Evolutionary conservation across 441 rosid genomes (phyloP).

Genomic region (Euphorbia schlechtendalii): DNA sequence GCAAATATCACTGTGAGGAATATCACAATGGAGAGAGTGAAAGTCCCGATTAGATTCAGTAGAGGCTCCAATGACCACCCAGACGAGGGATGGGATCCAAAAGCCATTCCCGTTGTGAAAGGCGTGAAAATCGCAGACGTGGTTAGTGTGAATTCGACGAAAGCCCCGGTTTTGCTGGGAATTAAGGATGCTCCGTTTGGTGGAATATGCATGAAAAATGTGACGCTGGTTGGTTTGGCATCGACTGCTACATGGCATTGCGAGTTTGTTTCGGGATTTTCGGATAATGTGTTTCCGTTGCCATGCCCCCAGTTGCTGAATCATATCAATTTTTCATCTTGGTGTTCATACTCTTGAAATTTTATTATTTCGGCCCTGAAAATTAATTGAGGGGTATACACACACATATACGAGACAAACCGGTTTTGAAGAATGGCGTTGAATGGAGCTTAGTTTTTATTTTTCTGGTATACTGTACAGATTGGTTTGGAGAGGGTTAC

Average conservation of each 20-base stretch:
- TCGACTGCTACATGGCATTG: constrained; percentile 62
- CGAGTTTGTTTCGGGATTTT: constrained; percentile 61
- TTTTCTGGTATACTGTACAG: constrained; percentile 1
- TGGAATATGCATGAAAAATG: constrained; percentile 68
- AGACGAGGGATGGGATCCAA: constrained; percentile 66
- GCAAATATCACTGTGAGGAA: constrained; percentile 53
- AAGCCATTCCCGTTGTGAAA: constrained; percentile 63
- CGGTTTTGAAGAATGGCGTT: neutral
- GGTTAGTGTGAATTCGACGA: constrained; percentile 57
- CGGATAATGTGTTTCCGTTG: constrained; percentile 43
- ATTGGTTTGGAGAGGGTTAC: neutral
- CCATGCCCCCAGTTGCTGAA: constrained; percentile 61
- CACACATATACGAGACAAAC: neutral
- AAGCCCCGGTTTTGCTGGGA: constrained; percentile 66
- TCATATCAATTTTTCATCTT: constrained; percentile 30
- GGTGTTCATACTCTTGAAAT: constrained; percentile 30
- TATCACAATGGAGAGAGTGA: constrained; percentile 64
- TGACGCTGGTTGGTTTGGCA: constrained; percentile 46
- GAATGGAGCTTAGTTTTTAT: neutral
- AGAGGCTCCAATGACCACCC: constrained; percentile 88
- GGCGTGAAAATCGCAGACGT: constrained; percentile 57
- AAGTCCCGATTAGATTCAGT: constrained; percentile 73
- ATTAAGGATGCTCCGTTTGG: constrained; percentile 53
- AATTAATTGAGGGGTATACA: neutral
- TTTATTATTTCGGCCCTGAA: constrained; percentile 5